phyloP scores from a whole-genome alignment of 495 filamentous ascomycete genomes.

The Bombardia bombarda region DNA sequence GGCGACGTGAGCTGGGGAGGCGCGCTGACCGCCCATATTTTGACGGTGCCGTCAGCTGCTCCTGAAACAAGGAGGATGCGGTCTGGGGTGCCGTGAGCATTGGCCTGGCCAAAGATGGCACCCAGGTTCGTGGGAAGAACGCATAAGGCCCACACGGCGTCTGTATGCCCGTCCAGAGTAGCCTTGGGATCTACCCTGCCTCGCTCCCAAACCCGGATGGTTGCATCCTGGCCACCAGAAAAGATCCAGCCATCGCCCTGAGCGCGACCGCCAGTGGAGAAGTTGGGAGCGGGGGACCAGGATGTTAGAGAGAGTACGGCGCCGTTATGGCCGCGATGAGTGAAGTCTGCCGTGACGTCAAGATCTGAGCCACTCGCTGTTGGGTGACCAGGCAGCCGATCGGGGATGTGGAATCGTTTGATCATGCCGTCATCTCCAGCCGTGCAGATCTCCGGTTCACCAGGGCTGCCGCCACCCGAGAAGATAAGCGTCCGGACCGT shows the following conservation, averaged over 20 bases:
- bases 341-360: constrained; percentile 88
- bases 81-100: constrained; percentile 65
- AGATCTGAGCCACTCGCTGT: constrained; percentile 56
- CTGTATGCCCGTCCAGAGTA: constrained; percentile 87
- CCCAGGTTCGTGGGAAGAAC: constrained; percentile 81
- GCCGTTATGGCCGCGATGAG: constrained; percentile 85
- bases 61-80: constrained; percentile 86
- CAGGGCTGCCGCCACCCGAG: constrained; percentile 87
- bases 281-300: constrained; percentile 74
- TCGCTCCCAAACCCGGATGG: constrained; percentile 88
- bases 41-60: constrained; percentile 81
- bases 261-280: constrained; percentile 77
- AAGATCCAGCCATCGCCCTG: constrained; percentile 95
- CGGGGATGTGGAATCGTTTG: constrained; percentile 93
- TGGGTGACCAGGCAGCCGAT: constrained; percentile 47
- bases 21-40: constrained; percentile 91
- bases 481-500: constrained; percentile 91
- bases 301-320: constrained; percentile 83
- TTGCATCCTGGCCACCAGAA: constrained; percentile 90
- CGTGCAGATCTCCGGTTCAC: constrained; percentile 94
- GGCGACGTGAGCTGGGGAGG: constrained; percentile 77
- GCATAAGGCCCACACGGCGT: constrained; percentile 92
- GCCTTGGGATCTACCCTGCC: constrained; percentile 92
- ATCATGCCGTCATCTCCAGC: constrained; percentile 91
- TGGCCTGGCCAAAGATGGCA: constrained; percentile 64